Evolutionary conservation across 768 basidiomycete species (phyloP), one percentile per base, ranked within the genome.

Genomic region (Mycena maculata): DNA sequence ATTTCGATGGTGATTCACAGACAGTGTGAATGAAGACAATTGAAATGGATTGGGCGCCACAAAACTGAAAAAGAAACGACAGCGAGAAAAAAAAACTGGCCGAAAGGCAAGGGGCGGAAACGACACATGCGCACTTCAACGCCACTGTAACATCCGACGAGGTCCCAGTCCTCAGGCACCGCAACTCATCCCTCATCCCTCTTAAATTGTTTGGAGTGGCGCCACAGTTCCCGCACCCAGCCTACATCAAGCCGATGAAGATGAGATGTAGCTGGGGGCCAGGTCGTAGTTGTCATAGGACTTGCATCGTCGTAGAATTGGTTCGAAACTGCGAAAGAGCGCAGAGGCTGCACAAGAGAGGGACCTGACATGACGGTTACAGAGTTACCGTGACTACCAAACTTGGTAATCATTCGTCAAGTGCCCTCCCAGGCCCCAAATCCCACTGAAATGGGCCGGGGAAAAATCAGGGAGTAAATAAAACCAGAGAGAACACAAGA

Each of bases 341-440:
- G n/a, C n/a, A n/a, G n/a, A n/a, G n/a, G n/a, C n/a, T n/a, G 45
- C 23, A 5, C 45, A 25, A 47, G 23, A 25, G 45, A 25, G 28
- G 27, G 8, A 28, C 16, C 15, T 10, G 23, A 11, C 13, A 7
- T 2, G 48, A 49, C 22, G 18, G 8, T 18, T 41, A 28, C 33
- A 13, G 33, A 36, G 33, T 36, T n/a, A n/a, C 6, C 33, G 59
- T 49, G 60, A 39, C 47, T 56, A 15, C 65, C 65, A 66, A 55
- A 55, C 33, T 55, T 60, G 59, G 65, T 50, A 54, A 66, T 49
- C 58, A 55, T 25, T 31, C 23, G 23, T 22, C n/a, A n/a, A n/a
- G n/a, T n/a, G n/a, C n/a, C n/a, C n/a, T n/a, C n/a, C n/a, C n/a
- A n/a, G n/a, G 13, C 44, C n/a, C 31, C 49, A 18, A 54, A 59